Percentiles rank a stretch among this genome's conserved stretches.
Evolutionary conservation across 2,329 filamentous ascomycete species (phyloP).

Genomic region (Aspergillus pseudoterreus): DNA sequence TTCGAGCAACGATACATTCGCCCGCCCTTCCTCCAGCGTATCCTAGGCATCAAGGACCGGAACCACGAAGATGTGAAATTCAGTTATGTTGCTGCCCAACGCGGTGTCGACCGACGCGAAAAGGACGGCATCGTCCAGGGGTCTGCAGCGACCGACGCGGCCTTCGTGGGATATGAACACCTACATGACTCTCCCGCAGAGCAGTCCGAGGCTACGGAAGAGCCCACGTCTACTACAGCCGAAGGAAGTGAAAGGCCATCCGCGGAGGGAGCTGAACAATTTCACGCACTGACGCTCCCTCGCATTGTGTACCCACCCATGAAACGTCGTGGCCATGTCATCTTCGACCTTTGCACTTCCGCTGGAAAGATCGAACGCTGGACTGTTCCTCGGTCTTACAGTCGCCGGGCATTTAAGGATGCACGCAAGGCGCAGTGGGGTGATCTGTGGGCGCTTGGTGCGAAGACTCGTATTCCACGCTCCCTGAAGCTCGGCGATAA

Average conservation of each 20-base stretch:
- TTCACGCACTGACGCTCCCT: slow-evolving; percentile 67
- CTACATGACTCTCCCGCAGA: slow-evolving; percentile 26
- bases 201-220: slow-evolving; percentile 6
- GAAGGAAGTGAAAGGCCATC: slow-evolving; percentile 2
- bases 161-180: slow-evolving; percentile 70
- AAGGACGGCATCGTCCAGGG: slow-evolving; percentile 46
- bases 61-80: slow-evolving; percentile 92
- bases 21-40: slow-evolving; percentile 73
- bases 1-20: slow-evolving; percentile 87
- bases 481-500: slow-evolving; percentile 57
- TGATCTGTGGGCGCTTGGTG: slow-evolving; percentile 91
- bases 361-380: slow-evolving; percentile 83
- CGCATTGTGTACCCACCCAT: slow-evolving; percentile 74
- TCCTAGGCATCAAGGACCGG: slow-evolving; percentile 62
- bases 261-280: slow-evolving; percentile 17
- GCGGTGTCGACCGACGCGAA: slow-evolving; percentile 62
- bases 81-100: slow-evolving; percentile 81
- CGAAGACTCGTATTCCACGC: slow-evolving; percentile 72
- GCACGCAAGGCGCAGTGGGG: slow-evolving; percentile 89
- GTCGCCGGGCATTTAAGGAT: slow-evolving; percentile 80
- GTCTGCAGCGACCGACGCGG: slow-evolving; percentile 56
- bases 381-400: slow-evolving; percentile 81
- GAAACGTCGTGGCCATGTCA: slow-evolving; percentile 84
- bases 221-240: slow-evolving; percentile 5
- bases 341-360: slow-evolving; percentile 86